phyloP scores from a whole-genome alignment of 2,329 filamentous ascomycete species.

The Monosporascus sp. region DNA sequence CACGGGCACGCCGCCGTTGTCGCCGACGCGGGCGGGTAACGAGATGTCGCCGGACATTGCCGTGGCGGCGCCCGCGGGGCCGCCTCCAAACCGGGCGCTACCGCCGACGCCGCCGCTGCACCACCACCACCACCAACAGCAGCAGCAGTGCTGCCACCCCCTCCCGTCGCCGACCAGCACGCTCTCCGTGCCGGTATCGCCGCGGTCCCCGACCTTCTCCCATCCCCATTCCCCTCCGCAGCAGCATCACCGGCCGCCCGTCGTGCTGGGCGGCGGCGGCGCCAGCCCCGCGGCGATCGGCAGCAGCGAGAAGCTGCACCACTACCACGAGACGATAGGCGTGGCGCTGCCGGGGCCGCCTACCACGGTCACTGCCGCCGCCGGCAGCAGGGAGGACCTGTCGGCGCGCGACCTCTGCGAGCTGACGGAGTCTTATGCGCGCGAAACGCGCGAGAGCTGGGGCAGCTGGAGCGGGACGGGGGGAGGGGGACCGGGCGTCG shows the following conservation, averaged over 20 bases:
- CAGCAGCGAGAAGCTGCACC: no score
- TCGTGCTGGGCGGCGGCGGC: no score
- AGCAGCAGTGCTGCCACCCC: background rate
- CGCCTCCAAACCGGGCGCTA: conserved; percentile 41
- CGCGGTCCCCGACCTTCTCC: background rate
- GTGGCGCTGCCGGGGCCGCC: no score
- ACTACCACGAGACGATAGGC: no score
- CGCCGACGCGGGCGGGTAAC: conserved; percentile 29
- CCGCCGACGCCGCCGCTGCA: conserved; percentile 22
- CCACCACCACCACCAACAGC: background rate
- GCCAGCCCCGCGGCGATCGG: no score
- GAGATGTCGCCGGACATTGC: conserved; percentile 32
- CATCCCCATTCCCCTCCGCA: background rate
- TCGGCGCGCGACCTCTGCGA: conserved; percentile 25
- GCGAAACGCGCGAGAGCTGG: conserved; percentile 29
- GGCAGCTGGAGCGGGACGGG: conserved; percentile 27
- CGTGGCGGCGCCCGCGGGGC: conserved; percentile 30
- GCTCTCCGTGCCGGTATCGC: background rate
- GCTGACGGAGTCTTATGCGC: conserved; percentile 26
- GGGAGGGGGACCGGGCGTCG: conserved; percentile 16
- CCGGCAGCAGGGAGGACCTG: conserved; percentile 5
- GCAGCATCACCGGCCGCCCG: background rate
- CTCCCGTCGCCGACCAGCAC: background rate
- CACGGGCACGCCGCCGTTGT: conserved; percentile 18
- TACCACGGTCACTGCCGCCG: background rate